Percentiles rank a stretch among this genome's conserved stretches.
phyloP scores from a whole-genome alignment of 768 basidiomycete genomes.

The Neoboletus subvelutipes region DNA sequence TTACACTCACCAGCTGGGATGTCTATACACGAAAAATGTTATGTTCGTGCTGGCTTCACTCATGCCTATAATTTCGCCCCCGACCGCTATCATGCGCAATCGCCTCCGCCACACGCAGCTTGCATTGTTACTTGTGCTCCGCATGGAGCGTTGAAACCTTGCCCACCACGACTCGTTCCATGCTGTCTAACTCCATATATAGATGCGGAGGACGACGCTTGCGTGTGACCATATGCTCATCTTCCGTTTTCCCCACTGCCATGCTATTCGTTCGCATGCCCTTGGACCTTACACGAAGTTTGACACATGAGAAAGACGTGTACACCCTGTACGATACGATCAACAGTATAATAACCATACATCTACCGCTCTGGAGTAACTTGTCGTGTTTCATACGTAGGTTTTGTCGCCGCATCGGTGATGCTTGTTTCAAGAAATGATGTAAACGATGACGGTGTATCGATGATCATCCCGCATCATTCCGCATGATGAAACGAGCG shows the following conservation, averaged over 20 bases:
- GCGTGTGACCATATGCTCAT: conserved; percentile 21
- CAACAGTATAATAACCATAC: conserved; percentile 25
- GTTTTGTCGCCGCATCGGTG: background rate
- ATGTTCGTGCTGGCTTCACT: conserved; percentile 19
- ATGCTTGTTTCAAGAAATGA: conserved; percentile 1
- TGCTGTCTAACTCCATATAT: conserved; percentile 16
- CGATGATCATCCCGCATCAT: background rate
- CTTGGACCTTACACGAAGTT: conserved; percentile 14
- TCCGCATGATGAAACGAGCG: conserved; percentile 1
- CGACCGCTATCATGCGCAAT: conserved; percentile 12
- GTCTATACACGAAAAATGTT: conserved; percentile 19
- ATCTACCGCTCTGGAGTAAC: conserved; percentile 11
- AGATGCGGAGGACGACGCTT: conserved; percentile 20
- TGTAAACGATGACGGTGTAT: conserved; percentile 8
- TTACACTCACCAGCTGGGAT: conserved; percentile 15
- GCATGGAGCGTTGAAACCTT: conserved; percentile 1
- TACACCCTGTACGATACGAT: conserved; percentile 30
- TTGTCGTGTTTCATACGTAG: background rate
- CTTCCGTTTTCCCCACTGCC: conserved; percentile 17
- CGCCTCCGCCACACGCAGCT: conserved; percentile 8
- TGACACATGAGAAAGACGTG: conserved; percentile 17
- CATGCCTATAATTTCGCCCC: conserved; percentile 19
- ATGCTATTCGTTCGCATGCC: conserved; percentile 19
- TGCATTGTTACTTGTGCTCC: conserved; percentile 13
- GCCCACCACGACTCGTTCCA: background rate